Evolutionary conservation across 2,329 filamentous ascomycete species (phyloP), one percentile per base, ranked within the genome.

Genomic region (Trichoderma arundinaceum): DNA sequence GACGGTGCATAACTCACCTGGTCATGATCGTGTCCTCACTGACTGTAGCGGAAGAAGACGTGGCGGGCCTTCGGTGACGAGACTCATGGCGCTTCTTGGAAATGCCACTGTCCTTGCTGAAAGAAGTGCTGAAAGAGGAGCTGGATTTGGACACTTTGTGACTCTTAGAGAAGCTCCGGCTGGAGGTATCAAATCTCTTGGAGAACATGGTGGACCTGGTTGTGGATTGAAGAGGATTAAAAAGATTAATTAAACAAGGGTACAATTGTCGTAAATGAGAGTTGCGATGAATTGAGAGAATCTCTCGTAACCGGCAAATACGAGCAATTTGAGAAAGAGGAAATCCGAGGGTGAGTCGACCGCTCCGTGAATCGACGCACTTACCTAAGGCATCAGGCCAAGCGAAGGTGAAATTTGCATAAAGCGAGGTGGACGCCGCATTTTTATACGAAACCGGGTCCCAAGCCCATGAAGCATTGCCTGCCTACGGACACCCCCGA

Each of bases 41-140:
- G 3, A 74, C 68, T 10, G 73, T 71, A 8, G 73, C 69, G 28
- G 78, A 81, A 0, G 82, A 80, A 60, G 80, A 77, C 9, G 83
- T 85, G 2, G 80, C 78, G 38, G 82, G 81, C 17, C 84, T 81
- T 41, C 83, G 81, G 49, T 76, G 74, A 38, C 76, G 78, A 65
- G 81, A 78, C 52, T 86, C 84, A 74, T 84, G 83, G 67, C 83
- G 82, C 69, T 80, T 78, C 74, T 87, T 87, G 33, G 82, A 82
- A 15, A 87, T 77, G 2, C 85, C 84, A 48, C 79, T 77, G 28
- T 82, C 81, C 68, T 84, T 86, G 49, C 49, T 54, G 10, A 63
- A 62, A 6, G 57, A 51, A 28, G 7, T 51, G 73, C 79, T 83
- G 72, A 87, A 86, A 1, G 84, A 86, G 2, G 83, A 79, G 71